Evolutionary conservation across 2,329 filamentous ascomycete species (phyloP), one percentile per base, ranked within the genome.

Genomic region (Aspergillus sp.): DNA sequence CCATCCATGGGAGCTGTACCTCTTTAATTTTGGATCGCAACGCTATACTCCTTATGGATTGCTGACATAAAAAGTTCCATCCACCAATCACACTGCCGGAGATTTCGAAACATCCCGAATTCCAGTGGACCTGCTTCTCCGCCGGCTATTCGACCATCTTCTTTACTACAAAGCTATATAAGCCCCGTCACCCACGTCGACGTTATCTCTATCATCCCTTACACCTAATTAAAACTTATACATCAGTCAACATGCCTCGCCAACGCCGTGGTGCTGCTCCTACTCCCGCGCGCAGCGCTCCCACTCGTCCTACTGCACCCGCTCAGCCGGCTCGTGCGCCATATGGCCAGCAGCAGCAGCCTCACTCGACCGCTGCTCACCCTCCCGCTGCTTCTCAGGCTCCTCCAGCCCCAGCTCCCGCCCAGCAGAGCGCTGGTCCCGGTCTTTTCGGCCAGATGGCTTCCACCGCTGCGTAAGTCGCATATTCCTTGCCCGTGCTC

Each of bases 361-460:
- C 89, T 73, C 85, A 90, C 67, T 83, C 89, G 57, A 90, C 91
- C 63, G 84, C 88, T 68, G 76, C 81, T 39, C 73, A 76, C 57
- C 79, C 78, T 23, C 74, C 68, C 53, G 75, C 81, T 47, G 75
- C 77, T 54, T 75, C 82, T 61, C 77, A 82, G 49, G 76, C 81
- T 55, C 74, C 61, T 7, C 31, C 61, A 11, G 52, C 66, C 44
- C 52, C 78, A 72, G 62, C 69, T 73, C 60, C 78, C 69, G 73
- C 72, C 50, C 76, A 78, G 60, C 79, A 77, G 65, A 78, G 81
- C 54, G 83, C 88, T 65, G 90, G 92, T 27, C 88, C 91, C 5
- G 93, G 95, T 63, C 83, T 99, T 11, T 91, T 99, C 68, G 93
- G 91, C 59, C 91, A 98, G 83, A 97, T 99, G 90, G 95, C 95